Conservation (phyloP, 2,329 filamentous ascomycete species). For the Anthostomella pinea region DNA sequence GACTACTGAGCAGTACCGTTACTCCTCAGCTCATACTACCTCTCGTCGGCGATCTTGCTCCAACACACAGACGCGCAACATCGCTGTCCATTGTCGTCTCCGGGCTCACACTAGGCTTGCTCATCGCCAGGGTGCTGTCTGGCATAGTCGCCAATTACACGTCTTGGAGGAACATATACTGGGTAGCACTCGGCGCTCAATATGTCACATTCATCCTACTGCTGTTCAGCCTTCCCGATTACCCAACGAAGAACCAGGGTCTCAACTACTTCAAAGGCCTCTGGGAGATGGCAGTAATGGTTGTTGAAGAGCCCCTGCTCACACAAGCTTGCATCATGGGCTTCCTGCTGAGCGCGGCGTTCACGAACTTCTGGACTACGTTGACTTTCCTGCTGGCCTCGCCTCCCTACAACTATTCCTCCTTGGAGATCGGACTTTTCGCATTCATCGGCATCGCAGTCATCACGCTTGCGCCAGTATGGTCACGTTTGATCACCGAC, state of each 20-base stretch:
- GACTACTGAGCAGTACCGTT: conserved; percentile 25
- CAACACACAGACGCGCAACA: conserved; percentile 57
- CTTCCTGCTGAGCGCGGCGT: conserved; percentile 47
- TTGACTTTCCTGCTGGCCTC: conserved; percentile 75
- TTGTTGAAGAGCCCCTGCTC: conserved; percentile 56
- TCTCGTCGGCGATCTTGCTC: conserved; percentile 65
- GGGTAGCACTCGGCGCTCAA: conserved; percentile 63
- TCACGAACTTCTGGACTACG: conserved; percentile 68
- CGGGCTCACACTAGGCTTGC: conserved; percentile 62
- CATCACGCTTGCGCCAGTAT: conserved; percentile 66
- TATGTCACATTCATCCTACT: conserved; percentile 60
- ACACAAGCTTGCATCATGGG: conserved; percentile 54
- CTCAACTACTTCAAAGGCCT: conserved; percentile 60
- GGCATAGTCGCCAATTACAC: conserved; percentile 66
- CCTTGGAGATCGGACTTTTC: conserved; percentile 72
- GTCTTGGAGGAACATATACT: conserved; percentile 66
- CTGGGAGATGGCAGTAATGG: conserved; percentile 56
- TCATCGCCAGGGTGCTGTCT: conserved; percentile 65
- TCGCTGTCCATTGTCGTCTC: conserved; percentile 64
- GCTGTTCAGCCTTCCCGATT: conserved; percentile 68
- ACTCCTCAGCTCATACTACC: conserved; percentile 62
- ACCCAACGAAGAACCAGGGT: conserved; percentile 61
- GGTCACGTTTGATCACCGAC: conserved; percentile 68
- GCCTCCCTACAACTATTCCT: conserved; percentile 64
- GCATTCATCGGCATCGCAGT: conserved; percentile 71